These are phyloP conservation scores for Talaromyces wortmannii DNA, from an alignment of 495 filamentous ascomycete species.

Conservation along the genomic window DNA sequence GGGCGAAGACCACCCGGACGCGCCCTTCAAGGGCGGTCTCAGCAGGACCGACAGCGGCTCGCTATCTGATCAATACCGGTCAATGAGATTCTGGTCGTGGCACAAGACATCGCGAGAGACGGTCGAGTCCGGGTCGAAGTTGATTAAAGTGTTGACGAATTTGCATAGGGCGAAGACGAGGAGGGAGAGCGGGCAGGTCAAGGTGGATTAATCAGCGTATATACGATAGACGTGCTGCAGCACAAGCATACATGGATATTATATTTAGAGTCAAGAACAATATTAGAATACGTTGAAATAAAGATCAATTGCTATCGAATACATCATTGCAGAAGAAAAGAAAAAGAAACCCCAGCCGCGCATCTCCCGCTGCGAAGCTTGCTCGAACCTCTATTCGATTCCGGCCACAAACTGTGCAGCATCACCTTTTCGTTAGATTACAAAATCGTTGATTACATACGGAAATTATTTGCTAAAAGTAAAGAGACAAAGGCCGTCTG, in stretches of 20 bases:
- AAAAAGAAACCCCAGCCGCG: neutral
- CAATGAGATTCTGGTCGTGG: slow-evolving; percentile 25
- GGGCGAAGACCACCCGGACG: neutral
- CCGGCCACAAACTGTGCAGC: neutral
- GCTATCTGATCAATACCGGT: neutral
- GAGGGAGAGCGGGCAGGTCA: neutral
- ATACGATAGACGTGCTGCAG: too few relatives aligned
- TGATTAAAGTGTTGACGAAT: slow-evolving; percentile 27
- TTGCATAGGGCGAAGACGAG: neutral
- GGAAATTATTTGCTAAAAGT: neutral
- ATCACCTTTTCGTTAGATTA: slow-evolving; percentile 7
- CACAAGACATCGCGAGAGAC: slow-evolving; percentile 9
- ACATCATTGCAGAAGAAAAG: neutral
- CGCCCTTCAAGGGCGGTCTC: neutral
- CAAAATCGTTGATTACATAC: slow-evolving; percentile 5
- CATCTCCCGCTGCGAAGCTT: neutral
- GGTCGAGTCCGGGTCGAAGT: slow-evolving; percentile 26
- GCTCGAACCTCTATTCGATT: neutral
- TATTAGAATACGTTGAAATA: too few relatives aligned
- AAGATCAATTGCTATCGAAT: neutral
- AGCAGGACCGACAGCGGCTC: neutral
- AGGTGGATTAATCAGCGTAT: neutral
- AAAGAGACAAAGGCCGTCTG: neutral
- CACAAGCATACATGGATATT: too few relatives aligned
- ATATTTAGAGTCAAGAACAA: too few relatives aligned